These are phyloP conservation scores for Tolypocladium sp. DNA, from an alignment of 2,329 filamentous ascomycete genomes.

Conservation along the genomic window DNA sequence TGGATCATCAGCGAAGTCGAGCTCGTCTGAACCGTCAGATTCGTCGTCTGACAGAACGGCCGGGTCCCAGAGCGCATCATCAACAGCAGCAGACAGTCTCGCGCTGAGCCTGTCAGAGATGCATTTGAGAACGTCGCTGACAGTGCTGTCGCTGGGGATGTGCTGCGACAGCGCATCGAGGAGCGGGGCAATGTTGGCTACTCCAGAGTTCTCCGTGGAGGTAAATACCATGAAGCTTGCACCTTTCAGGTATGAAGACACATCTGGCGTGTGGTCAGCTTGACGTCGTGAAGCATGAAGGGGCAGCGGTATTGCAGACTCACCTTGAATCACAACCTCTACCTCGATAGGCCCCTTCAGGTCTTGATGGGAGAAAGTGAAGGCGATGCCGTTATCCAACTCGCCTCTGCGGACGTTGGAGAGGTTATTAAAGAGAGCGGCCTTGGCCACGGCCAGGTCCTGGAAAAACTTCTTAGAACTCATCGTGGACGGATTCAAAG, in stretches of 20 bases:
- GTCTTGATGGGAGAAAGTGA: constrained; percentile 35
- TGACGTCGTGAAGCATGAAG: not conserved
- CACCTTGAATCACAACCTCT: constrained; percentile 26
- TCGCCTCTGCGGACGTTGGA: constrained; percentile 48
- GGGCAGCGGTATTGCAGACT: constrained; percentile 2
- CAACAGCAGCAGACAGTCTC: not conserved
- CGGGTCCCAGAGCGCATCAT: not conserved
- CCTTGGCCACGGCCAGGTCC: constrained; percentile 37
- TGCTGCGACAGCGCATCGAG: constrained; percentile 28
- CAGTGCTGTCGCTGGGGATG: constrained; percentile 19
- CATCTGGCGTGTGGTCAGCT: constrained; percentile 10
- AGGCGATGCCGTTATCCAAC: constrained; percentile 64
- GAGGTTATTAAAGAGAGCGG: constrained; percentile 38
- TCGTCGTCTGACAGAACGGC: not conserved
- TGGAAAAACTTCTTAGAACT: constrained; percentile 54
- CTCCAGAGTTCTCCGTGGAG: constrained; percentile 22
- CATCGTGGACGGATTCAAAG: constrained; percentile 35
- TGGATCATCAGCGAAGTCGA: not conserved
- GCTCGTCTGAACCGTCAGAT: not conserved
- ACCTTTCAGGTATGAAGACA: constrained; percentile 26
- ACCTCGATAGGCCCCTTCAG: constrained; percentile 22
- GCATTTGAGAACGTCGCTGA: constrained; percentile 9
- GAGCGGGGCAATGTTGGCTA: constrained; percentile 29
- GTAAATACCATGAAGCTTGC: constrained; percentile 34
- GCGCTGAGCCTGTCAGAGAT: constrained; percentile 7